Conservation (phyloP, 2,329 filamentous ascomycete species). For the Dothideomycetidae sp. region DNA sequence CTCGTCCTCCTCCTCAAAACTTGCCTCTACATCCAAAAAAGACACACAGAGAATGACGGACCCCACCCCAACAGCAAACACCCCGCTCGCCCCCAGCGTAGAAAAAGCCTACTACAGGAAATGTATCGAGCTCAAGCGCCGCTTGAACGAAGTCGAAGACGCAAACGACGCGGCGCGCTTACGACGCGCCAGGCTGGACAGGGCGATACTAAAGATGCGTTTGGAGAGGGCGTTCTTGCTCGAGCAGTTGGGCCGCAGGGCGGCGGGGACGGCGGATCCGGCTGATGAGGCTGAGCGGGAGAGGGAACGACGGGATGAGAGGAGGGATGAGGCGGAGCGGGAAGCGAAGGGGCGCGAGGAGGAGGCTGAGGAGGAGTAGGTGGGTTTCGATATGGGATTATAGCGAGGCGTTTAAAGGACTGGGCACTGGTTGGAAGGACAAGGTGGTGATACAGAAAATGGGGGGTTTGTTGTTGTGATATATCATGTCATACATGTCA, state of each 20-base stretch:
- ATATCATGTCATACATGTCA: too few relatives aligned
- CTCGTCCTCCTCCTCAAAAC: too few relatives aligned
- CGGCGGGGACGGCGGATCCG: slow-evolving; percentile 22
- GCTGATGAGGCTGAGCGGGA: slow-evolving; percentile 3
- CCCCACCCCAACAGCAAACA: slow-evolving; percentile 16
- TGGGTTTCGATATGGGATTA: too few relatives aligned
- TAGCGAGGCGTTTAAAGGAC: too few relatives aligned
- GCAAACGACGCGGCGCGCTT: slow-evolving; percentile 74
- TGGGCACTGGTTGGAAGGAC: too few relatives aligned
- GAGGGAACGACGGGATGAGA: slow-evolving; percentile 1
- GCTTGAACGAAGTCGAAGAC: slow-evolving; percentile 81
- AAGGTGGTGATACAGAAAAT: too few relatives aligned
- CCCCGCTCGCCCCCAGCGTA: slow-evolving; percentile 66
- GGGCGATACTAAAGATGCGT: slow-evolving; percentile 81
- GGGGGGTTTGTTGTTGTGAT: too few relatives aligned
- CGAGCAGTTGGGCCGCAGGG: slow-evolving; percentile 33
- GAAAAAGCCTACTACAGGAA: slow-evolving; percentile 93
- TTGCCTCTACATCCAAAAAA: too few relatives aligned
- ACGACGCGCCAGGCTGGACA: slow-evolving; percentile 64
- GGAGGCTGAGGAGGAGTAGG: background rate
- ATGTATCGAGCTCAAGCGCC: slow-evolving; percentile 85
- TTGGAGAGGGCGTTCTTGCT: slow-evolving; percentile 57
- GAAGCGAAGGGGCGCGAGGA: background rate
- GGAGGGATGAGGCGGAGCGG: slow-evolving; percentile 1
- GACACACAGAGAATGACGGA: too few relatives aligned